Evolutionary conservation across 371 early-diverging fungal genomes (phyloP).

Genomic region (Vavraia culicis): DNA sequence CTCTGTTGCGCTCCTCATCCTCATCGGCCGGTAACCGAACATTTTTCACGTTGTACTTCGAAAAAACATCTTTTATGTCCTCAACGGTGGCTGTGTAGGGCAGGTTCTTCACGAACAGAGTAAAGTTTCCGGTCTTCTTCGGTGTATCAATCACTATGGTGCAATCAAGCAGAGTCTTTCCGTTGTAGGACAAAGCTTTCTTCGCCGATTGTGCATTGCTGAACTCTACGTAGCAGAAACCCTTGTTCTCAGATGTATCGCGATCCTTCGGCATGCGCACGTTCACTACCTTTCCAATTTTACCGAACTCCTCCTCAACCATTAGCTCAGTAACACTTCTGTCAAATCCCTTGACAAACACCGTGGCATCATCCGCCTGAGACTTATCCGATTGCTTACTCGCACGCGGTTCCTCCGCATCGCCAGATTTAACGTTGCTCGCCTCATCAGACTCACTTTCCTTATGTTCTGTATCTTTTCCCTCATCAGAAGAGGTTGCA

Average conservation of each 20-base stretch:
- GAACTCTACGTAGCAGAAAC: constrained; percentile 44
- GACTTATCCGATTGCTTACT: neutral
- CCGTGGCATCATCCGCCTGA: constrained; percentile 23
- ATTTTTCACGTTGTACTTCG: constrained; percentile 15
- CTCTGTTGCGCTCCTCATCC: constrained; percentile 25
- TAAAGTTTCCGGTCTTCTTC: constrained; percentile 6
- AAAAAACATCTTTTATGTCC: constrained; percentile 21
- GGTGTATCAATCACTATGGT: constrained; percentile 30
- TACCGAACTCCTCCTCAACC: constrained; percentile 35
- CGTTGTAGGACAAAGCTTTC: constrained; percentile 30
- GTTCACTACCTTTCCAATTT: constrained; percentile 35
- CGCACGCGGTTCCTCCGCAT: neutral
- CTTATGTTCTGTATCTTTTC: constrained; percentile 9
- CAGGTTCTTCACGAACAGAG: constrained; percentile 33
- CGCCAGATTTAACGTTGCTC: neutral
- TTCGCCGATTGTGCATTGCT: constrained; percentile 28
- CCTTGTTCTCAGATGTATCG: constrained; percentile 35
- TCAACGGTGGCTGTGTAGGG: constrained; percentile 21
- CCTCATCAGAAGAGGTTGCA: neutral
- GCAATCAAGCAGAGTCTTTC: constrained; percentile 28
- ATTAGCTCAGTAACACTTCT: constrained; percentile 32
- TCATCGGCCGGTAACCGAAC: constrained; percentile 30
- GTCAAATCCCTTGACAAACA: constrained; percentile 42
- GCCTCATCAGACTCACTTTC: neutral
- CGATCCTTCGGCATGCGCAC: constrained; percentile 35